A percentile compares a stretch with the other conserved stretches of the same genome.
These are phyloP conservation scores for Rubroboletus pulcherrimus DNA, from an alignment of 768 basidiomycete genomes.

Conservation along the genomic window DNA sequence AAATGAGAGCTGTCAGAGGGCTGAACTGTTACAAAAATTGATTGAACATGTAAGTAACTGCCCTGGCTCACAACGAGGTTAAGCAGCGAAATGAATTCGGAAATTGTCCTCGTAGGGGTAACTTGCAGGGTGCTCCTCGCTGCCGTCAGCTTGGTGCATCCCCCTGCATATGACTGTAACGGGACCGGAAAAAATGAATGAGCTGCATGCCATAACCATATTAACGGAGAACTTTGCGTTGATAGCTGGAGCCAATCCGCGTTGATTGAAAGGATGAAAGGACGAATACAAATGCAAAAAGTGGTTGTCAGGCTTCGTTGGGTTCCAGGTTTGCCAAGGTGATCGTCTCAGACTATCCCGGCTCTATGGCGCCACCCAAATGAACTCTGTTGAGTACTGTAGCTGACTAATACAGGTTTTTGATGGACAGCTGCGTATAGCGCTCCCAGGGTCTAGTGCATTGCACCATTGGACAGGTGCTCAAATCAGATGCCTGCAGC, in stretches of 20 bases:
- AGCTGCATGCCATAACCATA: slow-evolving; percentile 29
- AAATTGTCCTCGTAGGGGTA: slow-evolving; percentile 14
- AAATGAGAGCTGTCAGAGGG: slow-evolving; percentile 28
- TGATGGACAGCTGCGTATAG: not conserved
- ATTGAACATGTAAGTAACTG: slow-evolving; percentile 22
- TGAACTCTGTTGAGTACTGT: slow-evolving; percentile 11
- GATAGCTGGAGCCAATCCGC: slow-evolving; percentile 6
- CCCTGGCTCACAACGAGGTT: slow-evolving; percentile 24
- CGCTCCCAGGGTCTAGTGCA: slow-evolving; percentile 16
- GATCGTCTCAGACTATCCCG: slow-evolving; percentile 13
- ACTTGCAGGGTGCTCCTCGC: slow-evolving; percentile 12
- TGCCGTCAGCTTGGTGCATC: slow-evolving; percentile 24
- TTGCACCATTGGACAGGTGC: slow-evolving; percentile 6
- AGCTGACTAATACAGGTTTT: slow-evolving; percentile 22
- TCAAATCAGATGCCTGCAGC: slow-evolving; percentile 21
- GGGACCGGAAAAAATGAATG: slow-evolving; percentile 20
- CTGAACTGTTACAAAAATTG: slow-evolving; percentile 26
- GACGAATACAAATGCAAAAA: slow-evolving; percentile 8
- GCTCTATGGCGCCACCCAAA: slow-evolving; percentile 4
- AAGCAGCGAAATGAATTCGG: slow-evolving; percentile 20
- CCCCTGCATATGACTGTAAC: slow-evolving; percentile 36
- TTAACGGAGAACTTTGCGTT: slow-evolving; percentile 26
- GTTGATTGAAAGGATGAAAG: slow-evolving; percentile 10
- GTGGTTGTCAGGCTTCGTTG: slow-evolving; percentile 17
- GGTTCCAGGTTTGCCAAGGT: slow-evolving; percentile 14